Evolutionary conservation across 2,329 filamentous ascomycete genomes (phyloP), one percentile per base, ranked within the genome.

Genomic region (Sarocladiaceae sp.): DNA sequence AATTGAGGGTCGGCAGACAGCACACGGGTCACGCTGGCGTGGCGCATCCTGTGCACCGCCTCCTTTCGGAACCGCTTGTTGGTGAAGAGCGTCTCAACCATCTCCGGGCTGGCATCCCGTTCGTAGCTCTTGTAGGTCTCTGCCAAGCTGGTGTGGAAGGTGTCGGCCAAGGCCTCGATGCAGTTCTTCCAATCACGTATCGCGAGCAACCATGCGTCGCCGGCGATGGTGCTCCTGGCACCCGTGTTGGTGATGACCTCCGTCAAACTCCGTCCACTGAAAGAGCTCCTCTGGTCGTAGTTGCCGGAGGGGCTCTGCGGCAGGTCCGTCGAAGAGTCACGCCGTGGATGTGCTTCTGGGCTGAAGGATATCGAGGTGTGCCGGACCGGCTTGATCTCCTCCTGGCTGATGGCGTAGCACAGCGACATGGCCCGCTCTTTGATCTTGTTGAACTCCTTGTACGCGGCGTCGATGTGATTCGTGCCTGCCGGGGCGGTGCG

Each of bases 51-150:
- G 42, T 67, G 60, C 4, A 78, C 73, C 1, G 71, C 65, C 17
- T 70, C 67, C 20, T 63, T 68, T 7, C 76, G 70, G n/a, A 72
- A 70, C 1, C 57, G 60, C 51, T 69, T 71, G 54, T 72, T 72
- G 10, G 58, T 62, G 42, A 79, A 71, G 0, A 79, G 60, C 2
- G 63, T 60, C 17, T 76, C 70, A 3, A 75, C 58, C 62, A 74
- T 72, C 25, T 70, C 65, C 6, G 64, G 64, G 0, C 73, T 74
- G 4, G 70, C 70, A 33, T 73, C 68, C 6, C 67, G 68, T 54
- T 77, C 72, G 50, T 75, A 74, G 22, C 62, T 68, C 54, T 67
- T 70, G 55, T 79, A 78, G 1, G 72, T 76, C 18, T 71, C 67
- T 2, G 68, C 61, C 1, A 79, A 59, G 37, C 67, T 73, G n/a